Evolutionary conservation across 2,329 filamentous ascomycete species (phyloP).

Genomic region (Colletotrichum endophyticum): DNA sequence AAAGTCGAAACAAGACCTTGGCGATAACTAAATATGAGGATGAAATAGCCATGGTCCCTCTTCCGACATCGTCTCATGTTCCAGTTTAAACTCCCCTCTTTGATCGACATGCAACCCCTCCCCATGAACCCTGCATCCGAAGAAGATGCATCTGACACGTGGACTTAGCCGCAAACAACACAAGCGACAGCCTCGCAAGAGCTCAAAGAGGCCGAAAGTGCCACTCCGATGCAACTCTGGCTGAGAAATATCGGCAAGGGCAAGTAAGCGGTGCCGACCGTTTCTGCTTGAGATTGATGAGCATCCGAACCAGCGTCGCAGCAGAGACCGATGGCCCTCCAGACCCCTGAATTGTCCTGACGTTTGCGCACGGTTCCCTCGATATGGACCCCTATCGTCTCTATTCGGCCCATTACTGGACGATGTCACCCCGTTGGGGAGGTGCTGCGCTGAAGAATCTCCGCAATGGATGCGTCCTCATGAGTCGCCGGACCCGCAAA

Average conservation of each 20-base stretch:
- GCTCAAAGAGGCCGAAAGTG: neutral
- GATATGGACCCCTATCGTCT: neutral
- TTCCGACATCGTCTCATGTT: neutral
- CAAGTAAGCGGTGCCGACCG: neutral
- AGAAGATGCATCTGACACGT: neutral
- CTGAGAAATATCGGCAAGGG: neutral
- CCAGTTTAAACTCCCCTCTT: neutral
- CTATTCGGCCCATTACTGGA: neutral
- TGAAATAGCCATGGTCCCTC: neutral
- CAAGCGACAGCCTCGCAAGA: neutral
- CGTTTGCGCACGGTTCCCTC: neutral
- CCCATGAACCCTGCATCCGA: neutral
- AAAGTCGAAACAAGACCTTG: neutral
- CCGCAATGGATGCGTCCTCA: neutral
- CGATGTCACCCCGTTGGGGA: neutral
- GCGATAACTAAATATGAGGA: neutral
- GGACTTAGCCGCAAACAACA: neutral
- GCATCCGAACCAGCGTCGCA: neutral
- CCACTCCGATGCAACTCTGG: neutral
- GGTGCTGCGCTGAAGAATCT: constrained; percentile 2
- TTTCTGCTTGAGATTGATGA: neutral
- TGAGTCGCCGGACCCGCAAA: neutral
- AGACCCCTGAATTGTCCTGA: neutral
- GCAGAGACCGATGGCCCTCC: neutral
- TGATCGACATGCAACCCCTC: neutral